Evolutionary conservation across 1,284 basidiomycete species (phyloP), one percentile per base, ranked within the genome.

Genomic region (Vanrija pseudolonga): DNA sequence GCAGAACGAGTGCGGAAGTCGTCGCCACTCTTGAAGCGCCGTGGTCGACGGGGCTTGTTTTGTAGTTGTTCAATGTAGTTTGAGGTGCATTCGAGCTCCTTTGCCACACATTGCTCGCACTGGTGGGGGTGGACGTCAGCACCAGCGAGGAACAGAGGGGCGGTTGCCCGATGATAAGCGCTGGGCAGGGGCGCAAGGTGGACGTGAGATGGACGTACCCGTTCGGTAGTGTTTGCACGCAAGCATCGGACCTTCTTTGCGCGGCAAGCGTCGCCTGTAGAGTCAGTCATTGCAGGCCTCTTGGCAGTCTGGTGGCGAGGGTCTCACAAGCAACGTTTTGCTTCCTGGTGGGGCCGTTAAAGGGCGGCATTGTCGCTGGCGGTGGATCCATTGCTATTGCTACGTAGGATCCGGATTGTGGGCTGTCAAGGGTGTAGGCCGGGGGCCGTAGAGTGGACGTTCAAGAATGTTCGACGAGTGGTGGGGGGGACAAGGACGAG

Each of bases 271-370:
- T 93, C 90, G 72, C 32, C 32, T 32, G 32, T 14, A 5, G 12
- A 4, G 32, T 32, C 32, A 32, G 32, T 32, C 32, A 32, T 32
- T 32, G 32, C 32, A 32, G 32, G 9, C n/a, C n/a, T 2, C 14
- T 2, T 32, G 24, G 11, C 11, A 8, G 2, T 26, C 7, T 32
- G 32, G 32, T 32, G 32, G 32, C 32, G 32, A 32, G 32, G 11
- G 32, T 14, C 32, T 32, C 32, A 32, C 90, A 93, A 22, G 90
- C 89, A 20, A 89, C 89, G 71, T 93, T 93, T 77, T 93, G 89
- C 71, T 90, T 90, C 26, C 69, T 51, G 4, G 61, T 57, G 15
- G 53, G 50, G 4, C 56, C 56, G 36, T 36, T 53, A 46, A 52
- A 60, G 14, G 53, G 46, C 39, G 39, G 3, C 51, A 45, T 26